Percentiles rank a stretch among this genome's conserved stretches.
Evolutionary conservation across 2,329 filamentous ascomycete species (phyloP).

Genomic region (Nothophaeocryptopus gaeumannii): DNA sequence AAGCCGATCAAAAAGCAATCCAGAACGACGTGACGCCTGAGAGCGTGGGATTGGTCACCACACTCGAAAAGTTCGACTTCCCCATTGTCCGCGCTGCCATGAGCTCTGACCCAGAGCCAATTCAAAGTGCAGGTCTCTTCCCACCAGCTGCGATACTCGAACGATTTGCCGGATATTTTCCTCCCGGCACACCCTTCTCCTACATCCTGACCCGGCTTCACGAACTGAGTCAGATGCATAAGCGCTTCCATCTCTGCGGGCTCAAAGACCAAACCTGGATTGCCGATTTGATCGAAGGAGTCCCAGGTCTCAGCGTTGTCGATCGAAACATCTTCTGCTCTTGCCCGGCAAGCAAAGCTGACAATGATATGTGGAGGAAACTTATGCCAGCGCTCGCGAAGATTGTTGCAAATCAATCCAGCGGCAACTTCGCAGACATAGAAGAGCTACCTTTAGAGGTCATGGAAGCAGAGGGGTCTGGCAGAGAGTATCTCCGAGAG

Average conservation of each 20-base stretch:
- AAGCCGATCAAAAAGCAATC: background rate
- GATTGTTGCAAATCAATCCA: slow-evolving; percentile 65
- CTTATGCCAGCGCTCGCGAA: slow-evolving; percentile 64
- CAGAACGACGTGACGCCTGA: slow-evolving; percentile 13
- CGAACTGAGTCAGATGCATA: slow-evolving; percentile 62
- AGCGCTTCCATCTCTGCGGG: slow-evolving; percentile 68
- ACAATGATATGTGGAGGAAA: slow-evolving; percentile 41
- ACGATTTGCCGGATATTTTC: slow-evolving; percentile 77
- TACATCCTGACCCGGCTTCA: slow-evolving; percentile 76
- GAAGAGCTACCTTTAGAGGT: slow-evolving; percentile 67
- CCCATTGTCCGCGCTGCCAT: slow-evolving; percentile 62
- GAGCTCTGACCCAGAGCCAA: slow-evolving; percentile 59
- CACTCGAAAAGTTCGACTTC: slow-evolving; percentile 70
- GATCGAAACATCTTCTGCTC: slow-evolving; percentile 76
- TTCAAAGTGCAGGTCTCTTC: slow-evolving; percentile 69
- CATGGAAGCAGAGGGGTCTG: slow-evolving; percentile 57
- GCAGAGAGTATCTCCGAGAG: slow-evolving; percentile 58
- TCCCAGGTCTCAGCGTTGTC: slow-evolving; percentile 62
- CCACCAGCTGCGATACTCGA: slow-evolving; percentile 70
- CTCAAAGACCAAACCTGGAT: slow-evolving; percentile 62
- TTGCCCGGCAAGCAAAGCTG: slow-evolving; percentile 62
- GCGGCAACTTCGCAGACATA: slow-evolving; percentile 70
- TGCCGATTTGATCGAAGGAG: slow-evolving; percentile 71
- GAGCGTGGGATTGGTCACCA: slow-evolving; percentile 68
- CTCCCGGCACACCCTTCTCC: slow-evolving; percentile 73